Evolutionary conservation across 164 flowering plant genomes (phyloP), one percentile per base, ranked within the genome.

Genomic region (Umbellularia californica): DNA sequence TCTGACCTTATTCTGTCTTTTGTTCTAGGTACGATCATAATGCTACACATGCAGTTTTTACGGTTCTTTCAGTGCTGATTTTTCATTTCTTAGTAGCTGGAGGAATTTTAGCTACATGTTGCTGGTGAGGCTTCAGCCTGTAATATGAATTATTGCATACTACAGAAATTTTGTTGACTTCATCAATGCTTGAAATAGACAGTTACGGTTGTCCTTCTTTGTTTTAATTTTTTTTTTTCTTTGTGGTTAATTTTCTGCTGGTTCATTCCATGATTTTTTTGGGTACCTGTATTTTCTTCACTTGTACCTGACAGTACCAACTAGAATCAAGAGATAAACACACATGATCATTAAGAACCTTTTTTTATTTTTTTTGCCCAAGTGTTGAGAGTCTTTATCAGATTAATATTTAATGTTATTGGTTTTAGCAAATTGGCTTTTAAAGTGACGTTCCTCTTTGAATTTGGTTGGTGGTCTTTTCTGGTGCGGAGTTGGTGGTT

Each of bases 31-130:
- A 92, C 74, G 98, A 88, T 73, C 91, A 90, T 52, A 92, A 92
- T 79, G 81, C 84, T 23, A 86, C 81, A 50, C 98, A 96, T 86
- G 89, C 99, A 71, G 80, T 87, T 81, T 90, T 84, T 79, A 97
- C 94, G 64, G 84, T 92, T 75, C 70, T 91, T 50, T 86, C 97
- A 24, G 94, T 91, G 65, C 78, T 92, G 84, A 76, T 89, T 78
- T 85, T 89, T 81, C 98, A 96, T 81, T 96, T 96, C 82, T 70
- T 94, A 70, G 41, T 88, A 62, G 84, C 86, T 58, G 99, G 98
- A 64, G 85, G 79, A n/a, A 63, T 86, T 76, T 74, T 96, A 84
- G 95, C 98, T 33, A 89, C 98, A 64, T 84, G 82, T 83, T 91
- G 92, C 82, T 96, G 99, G 99, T 96, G 88, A 89, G 92, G 64